A percentile compares a stretch with the other conserved stretches of the same genome.
These are phyloP conservation scores for Thelephora terrestris DNA, from an alignment of 1,284 basidiomycete species.

Conservation along the genomic window DNA sequence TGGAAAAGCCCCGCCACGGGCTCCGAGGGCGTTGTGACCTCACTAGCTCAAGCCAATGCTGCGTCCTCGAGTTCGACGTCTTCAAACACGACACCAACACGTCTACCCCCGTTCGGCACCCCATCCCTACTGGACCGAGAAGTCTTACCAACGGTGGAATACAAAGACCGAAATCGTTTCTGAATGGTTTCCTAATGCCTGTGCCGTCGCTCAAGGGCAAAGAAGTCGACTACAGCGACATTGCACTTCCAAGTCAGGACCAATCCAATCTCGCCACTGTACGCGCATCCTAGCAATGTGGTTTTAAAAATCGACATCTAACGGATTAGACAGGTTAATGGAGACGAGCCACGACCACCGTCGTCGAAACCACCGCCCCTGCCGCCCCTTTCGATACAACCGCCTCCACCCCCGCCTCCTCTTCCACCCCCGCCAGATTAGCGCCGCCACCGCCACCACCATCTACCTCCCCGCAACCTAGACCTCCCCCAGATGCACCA, in stretches of 20 bases:
- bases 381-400: constrained; percentile 19
- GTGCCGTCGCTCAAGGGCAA: constrained; percentile 21
- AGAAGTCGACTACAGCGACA: constrained; percentile 21
- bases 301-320: too few relatives aligned
- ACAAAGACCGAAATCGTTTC: constrained; percentile 15
- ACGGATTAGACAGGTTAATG: too few relatives aligned
- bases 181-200: constrained; percentile 15
- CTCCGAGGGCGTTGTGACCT: constrained; percentile 55
- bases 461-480: constrained; percentile 20
- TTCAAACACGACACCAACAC: constrained; percentile 17
- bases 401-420: constrained; percentile 15
- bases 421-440: constrained; percentile 17
- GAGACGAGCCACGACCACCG: constrained; percentile 11
- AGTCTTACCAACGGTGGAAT: constrained; percentile 33
- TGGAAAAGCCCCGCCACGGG: constrained; percentile 64
- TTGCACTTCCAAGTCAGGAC: constrained; percentile 2
- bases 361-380: constrained; percentile 18
- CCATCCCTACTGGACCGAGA: constrained; percentile 49
- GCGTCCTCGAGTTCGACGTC: constrained; percentile 16
- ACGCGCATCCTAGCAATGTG: too few relatives aligned
- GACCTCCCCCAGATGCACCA: constrained; percentile 17
- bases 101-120: constrained; percentile 33
- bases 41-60: constrained; percentile 23
- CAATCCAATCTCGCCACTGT: too few relatives aligned
- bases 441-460: constrained; percentile 17